Percentiles rank a stretch among this genome's conserved stretches.
Evolutionary conservation across 495 filamentous ascomycete genomes (phyloP).

Genomic region (Penicillium chermesinum): DNA sequence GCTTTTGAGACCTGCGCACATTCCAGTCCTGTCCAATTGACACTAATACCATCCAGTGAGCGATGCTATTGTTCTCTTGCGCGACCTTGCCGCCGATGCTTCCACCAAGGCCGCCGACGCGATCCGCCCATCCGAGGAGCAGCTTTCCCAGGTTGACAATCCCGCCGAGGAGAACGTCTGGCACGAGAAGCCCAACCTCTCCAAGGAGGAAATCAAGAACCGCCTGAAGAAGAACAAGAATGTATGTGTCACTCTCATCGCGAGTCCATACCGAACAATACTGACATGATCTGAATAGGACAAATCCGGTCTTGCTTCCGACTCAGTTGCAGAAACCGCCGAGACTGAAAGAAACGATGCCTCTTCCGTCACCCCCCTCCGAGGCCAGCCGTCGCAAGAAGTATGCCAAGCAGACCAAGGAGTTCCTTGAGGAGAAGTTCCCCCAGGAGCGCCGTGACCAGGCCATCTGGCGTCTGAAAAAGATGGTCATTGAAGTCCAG

Average conservation of each 20-base stretch:
- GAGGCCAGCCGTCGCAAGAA: constrained; percentile 25
- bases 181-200: constrained; percentile 83
- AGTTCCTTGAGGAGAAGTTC: constrained; percentile 78
- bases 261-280: not conserved
- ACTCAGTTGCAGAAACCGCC: constrained; percentile 6
- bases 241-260: constrained; percentile 21
- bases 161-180: constrained; percentile 87
- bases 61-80: constrained; percentile 76
- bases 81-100: constrained; percentile 87
- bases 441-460: constrained; percentile 93
- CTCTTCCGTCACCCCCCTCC: constrained; percentile 12
- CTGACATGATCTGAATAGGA: constrained; percentile 19
- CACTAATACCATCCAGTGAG: constrained; percentile 52
- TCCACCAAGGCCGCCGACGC: constrained; percentile 74
- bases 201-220: constrained; percentile 62
- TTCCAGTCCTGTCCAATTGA: constrained; percentile 13
- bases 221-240: constrained; percentile 64
- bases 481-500: constrained; percentile 95
- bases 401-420: constrained; percentile 47
- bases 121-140: constrained; percentile 74
- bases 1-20: constrained; percentile 30
- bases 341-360: constrained; percentile 1
- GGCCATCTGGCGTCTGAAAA: constrained; percentile 89
- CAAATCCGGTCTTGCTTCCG: constrained; percentile 11
- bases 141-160: constrained; percentile 69